Conservation (phyloP, 495 filamentous ascomycete species). For the Cetradonia linearis region DNA sequence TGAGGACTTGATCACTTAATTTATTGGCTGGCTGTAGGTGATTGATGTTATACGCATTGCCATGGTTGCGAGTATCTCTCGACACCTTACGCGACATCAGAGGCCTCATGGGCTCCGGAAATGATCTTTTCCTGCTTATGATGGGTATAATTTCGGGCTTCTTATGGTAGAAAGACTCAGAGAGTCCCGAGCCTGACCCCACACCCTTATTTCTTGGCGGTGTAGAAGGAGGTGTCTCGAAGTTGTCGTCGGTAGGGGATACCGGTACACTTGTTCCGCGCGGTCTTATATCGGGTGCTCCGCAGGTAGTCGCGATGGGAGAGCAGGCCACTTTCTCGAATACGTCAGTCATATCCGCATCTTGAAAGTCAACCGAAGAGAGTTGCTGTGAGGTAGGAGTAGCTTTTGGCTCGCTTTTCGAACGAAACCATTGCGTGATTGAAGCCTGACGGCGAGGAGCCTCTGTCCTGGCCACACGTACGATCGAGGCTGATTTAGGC, state of each 20-base stretch:
- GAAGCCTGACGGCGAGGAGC: neutral
- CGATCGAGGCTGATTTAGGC: neutral
- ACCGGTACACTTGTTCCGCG: neutral
- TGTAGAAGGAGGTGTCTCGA: constrained; percentile 17
- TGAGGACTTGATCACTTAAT: neutral
- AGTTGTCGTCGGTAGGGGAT: constrained; percentile 8
- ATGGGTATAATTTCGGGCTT: neutral
- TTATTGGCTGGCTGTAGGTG: neutral
- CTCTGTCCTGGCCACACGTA: neutral
- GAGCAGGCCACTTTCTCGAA: neutral
- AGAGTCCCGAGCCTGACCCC: neutral
- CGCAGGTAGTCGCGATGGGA: neutral
- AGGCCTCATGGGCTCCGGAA: constrained; percentile 8
- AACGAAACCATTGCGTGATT: constrained; percentile 10
- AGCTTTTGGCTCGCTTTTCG: constrained; percentile 11
- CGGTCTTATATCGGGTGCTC: neutral
- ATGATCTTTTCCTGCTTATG: constrained; percentile 3
- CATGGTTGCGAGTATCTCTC: neutral
- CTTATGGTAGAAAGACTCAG: neutral
- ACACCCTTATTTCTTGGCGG: constrained; percentile 1
- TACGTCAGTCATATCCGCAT: constrained; percentile 2
- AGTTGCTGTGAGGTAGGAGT: neutral
- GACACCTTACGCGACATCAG: constrained; percentile 12
- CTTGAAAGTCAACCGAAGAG: constrained; percentile 15
- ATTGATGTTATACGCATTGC: neutral